Evolutionary conservation across 2,329 filamentous ascomycete genomes (phyloP).

Genomic region (Nothophaeocryptopus gaeumannii): DNA sequence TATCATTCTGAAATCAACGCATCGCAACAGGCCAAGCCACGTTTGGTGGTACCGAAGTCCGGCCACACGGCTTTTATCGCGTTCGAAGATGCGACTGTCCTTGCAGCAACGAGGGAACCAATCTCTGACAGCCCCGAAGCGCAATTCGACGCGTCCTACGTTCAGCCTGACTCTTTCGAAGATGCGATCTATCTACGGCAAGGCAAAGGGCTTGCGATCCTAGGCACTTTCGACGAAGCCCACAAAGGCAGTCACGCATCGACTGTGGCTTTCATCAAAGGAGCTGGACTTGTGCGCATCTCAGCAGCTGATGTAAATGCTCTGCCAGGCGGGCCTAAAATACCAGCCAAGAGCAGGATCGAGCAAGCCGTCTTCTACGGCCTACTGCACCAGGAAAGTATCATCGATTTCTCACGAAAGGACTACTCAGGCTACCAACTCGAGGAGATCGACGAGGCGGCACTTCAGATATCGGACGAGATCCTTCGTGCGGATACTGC

Average conservation of each 20-base stretch:
- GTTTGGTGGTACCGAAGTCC: conserved; percentile 73
- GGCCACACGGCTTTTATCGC: conserved; percentile 77
- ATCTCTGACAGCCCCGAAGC: conserved; percentile 64
- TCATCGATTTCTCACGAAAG: conserved; percentile 76
- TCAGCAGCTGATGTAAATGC: conserved; percentile 56
- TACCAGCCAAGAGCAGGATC: conserved; percentile 83
- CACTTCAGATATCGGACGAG: conserved; percentile 73
- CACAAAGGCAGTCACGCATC: conserved; percentile 33
- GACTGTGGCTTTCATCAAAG: conserved; percentile 55
- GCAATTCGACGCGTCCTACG: conserved; percentile 69
- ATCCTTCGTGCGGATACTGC: conserved; percentile 74
- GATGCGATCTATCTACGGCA: conserved; percentile 77
- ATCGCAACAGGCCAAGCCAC: conserved; percentile 49
- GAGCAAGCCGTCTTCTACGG: conserved; percentile 96
- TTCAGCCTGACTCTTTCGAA: conserved; percentile 68
- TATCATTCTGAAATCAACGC: conserved; percentile 49
- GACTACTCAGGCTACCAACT: conserved; percentile 61
- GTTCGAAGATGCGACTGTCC: conserved; percentile 72
- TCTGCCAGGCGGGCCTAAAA: conserved; percentile 47
- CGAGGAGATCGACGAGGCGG: conserved; percentile 72
- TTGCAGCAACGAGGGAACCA: conserved; percentile 68
- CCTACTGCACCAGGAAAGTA: conserved; percentile 67
- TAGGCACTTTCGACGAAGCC: conserved; percentile 51
- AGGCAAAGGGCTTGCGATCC: conserved; percentile 48
- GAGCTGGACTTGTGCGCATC: conserved; percentile 58